Conservation (phyloP, 1,284 basidiomycete genomes). For the Cutaneotrichosporon sp. region DNA sequence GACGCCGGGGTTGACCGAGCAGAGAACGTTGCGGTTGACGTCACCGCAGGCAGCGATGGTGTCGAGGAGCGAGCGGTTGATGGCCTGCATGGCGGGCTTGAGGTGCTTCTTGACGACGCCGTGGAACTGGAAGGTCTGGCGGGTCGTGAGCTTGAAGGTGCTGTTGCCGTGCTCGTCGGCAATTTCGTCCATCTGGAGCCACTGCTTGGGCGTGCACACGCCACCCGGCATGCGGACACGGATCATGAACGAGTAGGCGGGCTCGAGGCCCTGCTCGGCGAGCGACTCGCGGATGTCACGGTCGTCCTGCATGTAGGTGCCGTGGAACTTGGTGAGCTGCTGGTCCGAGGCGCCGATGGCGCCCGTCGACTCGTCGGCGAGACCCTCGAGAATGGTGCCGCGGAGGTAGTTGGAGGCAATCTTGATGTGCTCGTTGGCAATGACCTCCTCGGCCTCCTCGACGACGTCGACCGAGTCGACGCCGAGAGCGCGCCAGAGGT, state of each 20-base stretch:
- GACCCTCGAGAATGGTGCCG: slow-evolving; percentile 91
- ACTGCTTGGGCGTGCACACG: slow-evolving; percentile 87
- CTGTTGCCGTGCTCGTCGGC: slow-evolving; percentile 92
- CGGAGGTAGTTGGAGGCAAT: slow-evolving; percentile 92
- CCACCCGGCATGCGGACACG: slow-evolving; percentile 94
- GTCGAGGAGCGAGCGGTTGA: slow-evolving; percentile 89
- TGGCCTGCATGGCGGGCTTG: slow-evolving; percentile 94
- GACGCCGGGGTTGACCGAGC: slow-evolving; percentile 84
- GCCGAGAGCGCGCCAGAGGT: slow-evolving; percentile 90
- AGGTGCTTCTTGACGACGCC: slow-evolving; percentile 94
- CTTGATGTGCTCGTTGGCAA: slow-evolving; percentile 99
- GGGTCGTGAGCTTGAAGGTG: slow-evolving; percentile 96
- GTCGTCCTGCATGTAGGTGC: slow-evolving; percentile 96
- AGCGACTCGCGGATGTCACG: slow-evolving; percentile 97
- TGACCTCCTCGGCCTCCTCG: slow-evolving; percentile 92
- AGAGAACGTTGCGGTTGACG: slow-evolving; percentile 85
- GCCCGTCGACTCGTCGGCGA: slow-evolving; percentile 83
- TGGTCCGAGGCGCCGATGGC: slow-evolving; percentile 86
- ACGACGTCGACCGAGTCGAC: slow-evolving; percentile 86
- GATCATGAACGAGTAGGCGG: slow-evolving; percentile 99
- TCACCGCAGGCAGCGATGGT: slow-evolving; percentile 98
- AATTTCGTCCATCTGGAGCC: slow-evolving; percentile 94
- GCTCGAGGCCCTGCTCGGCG: slow-evolving; percentile 87
- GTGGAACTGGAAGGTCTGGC: slow-evolving; percentile 99
- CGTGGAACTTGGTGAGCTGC: slow-evolving; percentile 99